phyloP scores from a whole-genome alignment of 306 rosid species.

The Fagus sylvatica region DNA sequence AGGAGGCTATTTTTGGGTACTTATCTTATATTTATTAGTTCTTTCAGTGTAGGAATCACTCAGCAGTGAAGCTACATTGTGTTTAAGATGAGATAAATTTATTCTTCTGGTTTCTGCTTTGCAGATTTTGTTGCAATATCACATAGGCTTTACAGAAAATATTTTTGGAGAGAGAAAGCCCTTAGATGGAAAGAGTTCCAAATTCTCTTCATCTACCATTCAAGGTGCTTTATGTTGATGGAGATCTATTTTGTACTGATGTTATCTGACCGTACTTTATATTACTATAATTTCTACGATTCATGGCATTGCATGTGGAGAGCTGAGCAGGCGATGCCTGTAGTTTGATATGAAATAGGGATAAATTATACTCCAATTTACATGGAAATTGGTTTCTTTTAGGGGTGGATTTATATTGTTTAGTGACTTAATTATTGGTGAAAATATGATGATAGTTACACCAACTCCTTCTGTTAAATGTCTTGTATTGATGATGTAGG shows the following conservation, averaged over 20 bases:
- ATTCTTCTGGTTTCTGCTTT: conserved; percentile 20
- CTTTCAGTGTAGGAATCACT: conserved; percentile 17
- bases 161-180: conserved; percentile 32
- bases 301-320: not conserved
- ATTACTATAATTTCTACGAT: not conserved
- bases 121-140: conserved; percentile 31
- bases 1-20: conserved; percentile 1
- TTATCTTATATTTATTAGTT: conserved; percentile 19
- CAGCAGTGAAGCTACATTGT: not conserved
- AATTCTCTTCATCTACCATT: not conserved
- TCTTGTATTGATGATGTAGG: not conserved
- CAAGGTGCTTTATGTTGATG: not conserved
- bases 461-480: not conserved
- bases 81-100: conserved; percentile 18
- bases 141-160: conserved; percentile 38
- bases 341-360: not conserved
- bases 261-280: not conserved
- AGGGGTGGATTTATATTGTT: not conserved
- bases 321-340: not conserved
- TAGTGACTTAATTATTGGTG: not conserved
- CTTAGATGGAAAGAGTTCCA: not conserved
- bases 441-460: not conserved
- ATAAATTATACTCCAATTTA: not conserved
- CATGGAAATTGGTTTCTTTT: not conserved
- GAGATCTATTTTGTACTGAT: not conserved